phyloP scores from a whole-genome alignment of 306 rosid genomes.

The Malus sylvestris region DNA sequence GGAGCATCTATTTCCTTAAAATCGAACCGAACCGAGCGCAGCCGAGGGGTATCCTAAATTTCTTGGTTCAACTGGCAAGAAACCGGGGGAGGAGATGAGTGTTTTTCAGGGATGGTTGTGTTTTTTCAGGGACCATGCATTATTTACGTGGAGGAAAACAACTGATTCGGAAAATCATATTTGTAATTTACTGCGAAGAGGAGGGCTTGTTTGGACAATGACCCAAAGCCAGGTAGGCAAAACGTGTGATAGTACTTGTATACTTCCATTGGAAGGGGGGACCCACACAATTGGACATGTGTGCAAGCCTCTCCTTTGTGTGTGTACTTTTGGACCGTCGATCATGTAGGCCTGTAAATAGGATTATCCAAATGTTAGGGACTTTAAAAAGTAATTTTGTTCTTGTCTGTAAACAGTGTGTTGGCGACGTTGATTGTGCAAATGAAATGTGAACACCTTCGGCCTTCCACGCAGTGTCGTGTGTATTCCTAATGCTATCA shows the following conservation, averaged over 20 bases:
- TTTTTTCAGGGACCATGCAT: slow-evolving; percentile 31
- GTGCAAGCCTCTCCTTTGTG: slow-evolving; percentile 27
- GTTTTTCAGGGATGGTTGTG: slow-evolving; percentile 10
- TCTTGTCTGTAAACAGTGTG: slow-evolving; percentile 26
- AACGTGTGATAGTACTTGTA: background rate
- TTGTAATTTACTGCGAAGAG: slow-evolving; percentile 3
- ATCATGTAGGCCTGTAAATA: slow-evolving; percentile 11
- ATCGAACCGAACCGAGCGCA: slow-evolving; percentile 10
- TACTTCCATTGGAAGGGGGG: background rate
- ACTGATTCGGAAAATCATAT: background rate
- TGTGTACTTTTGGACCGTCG: slow-evolving; percentile 34
- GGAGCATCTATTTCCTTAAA: slow-evolving; percentile 50
- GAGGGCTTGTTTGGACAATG: background rate
- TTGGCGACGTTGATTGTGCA: slow-evolving; percentile 20
- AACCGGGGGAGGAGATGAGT: slow-evolving; percentile 3
- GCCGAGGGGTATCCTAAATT: slow-evolving; percentile 3
- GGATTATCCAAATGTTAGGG: slow-evolving; percentile 38
- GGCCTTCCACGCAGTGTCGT: slow-evolving; percentile 40
- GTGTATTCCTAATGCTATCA: slow-evolving; percentile 30
- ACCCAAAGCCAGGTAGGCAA: background rate
- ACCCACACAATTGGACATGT: slow-evolving; percentile 10
- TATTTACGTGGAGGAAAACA: slow-evolving; percentile 61
- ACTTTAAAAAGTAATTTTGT: slow-evolving; percentile 5
- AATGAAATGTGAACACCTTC: slow-evolving; percentile 36
- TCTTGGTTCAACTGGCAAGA: slow-evolving; percentile 13